phyloP scores from a whole-genome alignment of 108 stramenopile species.

The Nannochloropsis gaditana region DNA sequence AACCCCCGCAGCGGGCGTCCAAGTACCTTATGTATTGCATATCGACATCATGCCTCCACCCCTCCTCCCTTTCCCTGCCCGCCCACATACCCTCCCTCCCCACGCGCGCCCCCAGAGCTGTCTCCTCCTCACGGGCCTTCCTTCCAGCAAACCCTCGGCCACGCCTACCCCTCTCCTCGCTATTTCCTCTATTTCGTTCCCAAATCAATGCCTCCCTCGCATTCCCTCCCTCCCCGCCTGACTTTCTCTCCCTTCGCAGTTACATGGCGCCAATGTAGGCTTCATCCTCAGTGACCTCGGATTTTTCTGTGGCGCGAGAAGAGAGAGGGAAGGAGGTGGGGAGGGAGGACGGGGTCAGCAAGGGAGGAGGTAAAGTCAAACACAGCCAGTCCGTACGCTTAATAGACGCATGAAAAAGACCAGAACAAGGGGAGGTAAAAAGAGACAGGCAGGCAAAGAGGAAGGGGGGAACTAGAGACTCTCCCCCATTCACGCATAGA shows the following conservation, averaged over 20 bases:
- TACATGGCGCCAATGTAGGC: neutral
- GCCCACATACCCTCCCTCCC: neutral
- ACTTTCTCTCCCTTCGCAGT: neutral
- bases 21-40: no score
- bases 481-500: no score
- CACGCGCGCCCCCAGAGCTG: no score
- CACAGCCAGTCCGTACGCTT: no score
- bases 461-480: neutral
- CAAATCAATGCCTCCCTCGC: neutral
- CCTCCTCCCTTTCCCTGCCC: no score
- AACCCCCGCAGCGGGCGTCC: no score
- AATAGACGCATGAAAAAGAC: no score
- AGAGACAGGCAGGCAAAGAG: neutral
- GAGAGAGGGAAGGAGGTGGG: neutral
- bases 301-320: neutral
- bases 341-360: neutral
- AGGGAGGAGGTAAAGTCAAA: neutral
- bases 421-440: no score
- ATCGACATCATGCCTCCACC: no score
- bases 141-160: neutral
- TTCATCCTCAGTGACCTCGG: constrained; percentile 6
- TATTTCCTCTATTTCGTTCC: neutral
- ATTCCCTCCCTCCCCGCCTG: neutral
- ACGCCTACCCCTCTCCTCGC: neutral
- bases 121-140: neutral